Base-by-base conservation (phyloP, 345 rosid genomes). In the Adansonia digitata region DNA sequence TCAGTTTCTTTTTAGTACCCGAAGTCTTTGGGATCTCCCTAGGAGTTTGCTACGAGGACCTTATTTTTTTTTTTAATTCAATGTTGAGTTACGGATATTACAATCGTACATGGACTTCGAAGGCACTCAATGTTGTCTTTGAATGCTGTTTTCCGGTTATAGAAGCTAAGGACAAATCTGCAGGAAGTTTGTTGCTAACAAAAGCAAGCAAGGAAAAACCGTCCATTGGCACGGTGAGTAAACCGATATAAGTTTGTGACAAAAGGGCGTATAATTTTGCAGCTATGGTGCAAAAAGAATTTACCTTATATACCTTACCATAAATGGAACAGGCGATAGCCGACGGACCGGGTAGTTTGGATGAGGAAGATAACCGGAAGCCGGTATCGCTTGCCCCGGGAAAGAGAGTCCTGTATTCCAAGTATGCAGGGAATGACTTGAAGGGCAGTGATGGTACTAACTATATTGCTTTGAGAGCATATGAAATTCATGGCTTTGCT, bases 401-500 rank as follows among this genome's bases (percentile, higher is more conserved):
- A 53, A 87, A 79, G 88, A 84, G 95, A 3, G 97, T 94, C 46
- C 79, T 94, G 73, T 91, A 86, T 88, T 89, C 98, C 62, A 92
- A 92, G 86, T 92, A 92, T 22, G 95, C n/a, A n/a, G n/a, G n/a
- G n/a, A n/a, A n/a, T n/a, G n/a, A n/a, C n/a, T n/a, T n/a, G n/a
- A n/a, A n/a, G 87, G 90, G 89, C 46, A 87, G 75, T 29, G 97
- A 94, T 46, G 98, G 94, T 15, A 51, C 87, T 40, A 86, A 86
- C 80, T 94, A 91, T 83, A 90, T 92, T 73, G 98, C 92, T 17
- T 79, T 94, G 13, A 88, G 90, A 84, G 95, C 80, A 60, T 80
- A 95, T 17, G 98, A 94, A 81, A 89, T n/a, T 94, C 22, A 91
- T 94, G 94, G 98, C 98, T 6, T 83, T 91, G 53, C 94, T 94